Evolutionary conservation across 2,329 filamentous ascomycete genomes (phyloP), one percentile per base, ranked within the genome.

Genomic region (Onygenales sp.): DNA sequence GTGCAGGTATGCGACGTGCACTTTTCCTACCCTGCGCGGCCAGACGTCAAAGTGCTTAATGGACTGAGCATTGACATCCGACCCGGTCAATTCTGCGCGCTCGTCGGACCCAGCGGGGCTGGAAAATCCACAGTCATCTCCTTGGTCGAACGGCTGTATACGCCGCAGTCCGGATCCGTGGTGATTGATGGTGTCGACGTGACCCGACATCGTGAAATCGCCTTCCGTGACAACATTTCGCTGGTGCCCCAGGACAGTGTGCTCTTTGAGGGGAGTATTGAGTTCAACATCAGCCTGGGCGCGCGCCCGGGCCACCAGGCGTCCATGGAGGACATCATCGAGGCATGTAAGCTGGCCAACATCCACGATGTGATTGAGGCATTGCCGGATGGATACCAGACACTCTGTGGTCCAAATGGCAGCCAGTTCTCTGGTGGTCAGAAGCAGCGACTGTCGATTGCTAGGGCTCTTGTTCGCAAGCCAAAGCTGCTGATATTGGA

Each of bases 51-150:
- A 17, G 17, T 17, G 14, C 13, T 50, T 10, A 17, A 5, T 6
- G n/a, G 41, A 10, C 9, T 50, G 10, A n/a, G 5, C 6, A 13
- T 50, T 36, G 14, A 38, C 13, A 11, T 38, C 11, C 13, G 21
- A 4, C 21, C 17, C 10, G 48, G 48, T 10, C n/a, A 43, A 31
- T 41, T 36, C 8, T 41, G 32, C n/a, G 48, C 36, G 31, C 11
- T 50, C n/a, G 48, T 50, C 3, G 48, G 48, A 5, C 7, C 11
- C 8, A 41, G 35, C 36, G 48, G 48, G 9, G n/a, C 11, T 5
- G 48, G 48, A 7, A 50, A 50, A 13, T 50, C 48, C 14, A 41
- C 48, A 13, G n/a, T 50, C 17, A 41, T 50, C 14, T 41, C 39
- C 6, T 36, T 50, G 32, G 35, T 50, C 13, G 14, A 41, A 17